Conservation (phyloP, 495 filamentous ascomycete species). For the Poronia punctata region DNA sequence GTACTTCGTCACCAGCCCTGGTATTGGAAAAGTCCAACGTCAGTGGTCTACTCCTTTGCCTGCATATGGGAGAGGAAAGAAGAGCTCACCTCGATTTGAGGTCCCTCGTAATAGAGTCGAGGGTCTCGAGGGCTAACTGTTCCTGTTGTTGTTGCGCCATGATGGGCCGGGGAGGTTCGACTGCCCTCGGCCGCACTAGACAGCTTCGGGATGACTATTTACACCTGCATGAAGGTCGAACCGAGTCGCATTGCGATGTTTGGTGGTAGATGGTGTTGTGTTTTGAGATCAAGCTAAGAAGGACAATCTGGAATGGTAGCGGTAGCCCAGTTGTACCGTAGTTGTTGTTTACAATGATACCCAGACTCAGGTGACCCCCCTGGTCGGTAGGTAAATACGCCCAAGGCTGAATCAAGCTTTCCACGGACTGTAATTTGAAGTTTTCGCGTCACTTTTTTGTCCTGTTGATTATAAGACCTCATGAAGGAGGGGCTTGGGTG, state of each 20-base stretch:
- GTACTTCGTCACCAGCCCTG: slow-evolving; percentile 26
- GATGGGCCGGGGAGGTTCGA: slow-evolving; percentile 2
- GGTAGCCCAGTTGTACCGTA: too few species aligned
- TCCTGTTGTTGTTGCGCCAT: slow-evolving; percentile 29
- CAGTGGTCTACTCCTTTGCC: too few species aligned
- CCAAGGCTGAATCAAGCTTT: too few species aligned
- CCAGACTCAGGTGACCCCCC: too few species aligned
- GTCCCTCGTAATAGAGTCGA: slow-evolving; percentile 26
- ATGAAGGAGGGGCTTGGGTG: too few species aligned
- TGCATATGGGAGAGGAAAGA: too few species aligned
- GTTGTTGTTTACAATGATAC: too few species aligned
- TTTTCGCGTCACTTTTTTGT: too few species aligned
- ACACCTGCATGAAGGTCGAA: slow-evolving; percentile 16
- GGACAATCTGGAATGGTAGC: too few species aligned
- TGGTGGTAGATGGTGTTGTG: slow-evolving; percentile 13
- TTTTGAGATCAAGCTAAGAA: not conserved
- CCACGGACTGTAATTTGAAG: too few species aligned
- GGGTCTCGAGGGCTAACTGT: slow-evolving; percentile 27
- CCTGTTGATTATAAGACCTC: too few species aligned
- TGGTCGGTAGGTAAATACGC: too few species aligned
- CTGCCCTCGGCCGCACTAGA: slow-evolving; percentile 17
- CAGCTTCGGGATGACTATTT: slow-evolving; percentile 20
- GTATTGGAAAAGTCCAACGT: not conserved
- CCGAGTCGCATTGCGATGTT: slow-evolving; percentile 11
- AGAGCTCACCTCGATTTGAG: slow-evolving; percentile 27